Evolutionary conservation across 345 rosid genomes (phyloP), one percentile per base, ranked within the genome.

Genomic region (Acer saccharum): DNA sequence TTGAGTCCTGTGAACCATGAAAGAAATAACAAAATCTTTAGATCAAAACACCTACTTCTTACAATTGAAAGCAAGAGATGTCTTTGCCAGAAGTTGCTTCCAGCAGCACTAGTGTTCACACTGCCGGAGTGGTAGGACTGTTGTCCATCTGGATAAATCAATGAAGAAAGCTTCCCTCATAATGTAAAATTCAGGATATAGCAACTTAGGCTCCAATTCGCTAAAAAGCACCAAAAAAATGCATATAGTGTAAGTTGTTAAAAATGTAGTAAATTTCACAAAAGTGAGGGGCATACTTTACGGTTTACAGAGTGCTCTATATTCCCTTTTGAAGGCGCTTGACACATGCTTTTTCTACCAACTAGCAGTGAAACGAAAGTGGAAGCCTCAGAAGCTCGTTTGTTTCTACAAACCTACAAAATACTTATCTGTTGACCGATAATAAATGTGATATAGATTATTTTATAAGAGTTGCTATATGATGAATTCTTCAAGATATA

Each of bases 261-360:
- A 29, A 29, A 41, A 41, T 41, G 6, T 41, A 41, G 6, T 41
- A 41, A 41, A 41, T 41, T 41, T 41, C 44, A 17, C 43, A 7
- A 64, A 64, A 58, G 70, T 6, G 2, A 25, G 2, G 27, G 32
- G 10, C 84, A 67, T 85, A 96, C 99, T 84, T 94, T 96, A n/a
- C n/a, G n/a, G n/a, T n/a, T n/a, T n/a, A 84, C 98, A 94, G 44
- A 96, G 97, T 43, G 97, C 91, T 87, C 98, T 92, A 78, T 86
- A 96, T 83, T 96, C 32, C 99, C 91, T 94, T 92, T 82, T 96
- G 99, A 68, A 94, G 97, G 61, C 99, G 98, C 83, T 88, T 91
- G 48, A 92, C 88, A 76, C 99, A 95, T 11, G 94, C 86, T 87
- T 90, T 94, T 77, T 91, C 99, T 29, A 97, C 98, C 99, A 96